Evolutionary conservation across 164 flowering plant species (phyloP).

Genomic region (Protea cynaroides): DNA sequence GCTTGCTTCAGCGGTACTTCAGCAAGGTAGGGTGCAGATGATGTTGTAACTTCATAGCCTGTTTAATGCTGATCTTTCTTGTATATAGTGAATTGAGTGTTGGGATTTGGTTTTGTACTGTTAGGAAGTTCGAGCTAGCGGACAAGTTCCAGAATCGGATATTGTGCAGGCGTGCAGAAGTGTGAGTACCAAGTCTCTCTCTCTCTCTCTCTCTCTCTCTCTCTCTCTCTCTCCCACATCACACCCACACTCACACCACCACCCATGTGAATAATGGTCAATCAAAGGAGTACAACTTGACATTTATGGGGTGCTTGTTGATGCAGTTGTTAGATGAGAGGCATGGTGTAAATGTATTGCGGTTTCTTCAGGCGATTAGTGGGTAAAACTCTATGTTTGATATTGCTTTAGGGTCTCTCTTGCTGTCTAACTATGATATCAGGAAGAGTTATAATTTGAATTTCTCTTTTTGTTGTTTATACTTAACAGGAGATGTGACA

Average conservation of each 20-base stretch:
- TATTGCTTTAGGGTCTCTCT: too few relatives aligned
- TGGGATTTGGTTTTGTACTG: slow-evolving; percentile 1
- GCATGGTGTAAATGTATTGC: slow-evolving; percentile 65
- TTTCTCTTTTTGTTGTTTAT: not conserved
- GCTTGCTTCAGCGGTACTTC: slow-evolving; percentile 72
- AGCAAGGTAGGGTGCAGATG: slow-evolving; percentile 56
- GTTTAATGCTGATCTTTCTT: not conserved
- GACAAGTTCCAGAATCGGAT: slow-evolving; percentile 67
- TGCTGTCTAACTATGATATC: not conserved
- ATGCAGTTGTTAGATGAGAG: slow-evolving; percentile 75
- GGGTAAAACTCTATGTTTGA: slow-evolving; percentile 30
- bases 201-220: not conserved
- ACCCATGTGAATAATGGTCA: not conserved
- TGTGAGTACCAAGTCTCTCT: slow-evolving; percentile 32
- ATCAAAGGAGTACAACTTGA: not conserved
- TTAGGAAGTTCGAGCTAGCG: slow-evolving; percentile 75
- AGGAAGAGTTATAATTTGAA: not conserved
- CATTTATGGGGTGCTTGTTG: slow-evolving; percentile 5
- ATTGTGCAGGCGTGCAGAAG: slow-evolving; percentile 79
- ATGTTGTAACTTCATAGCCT: not conserved
- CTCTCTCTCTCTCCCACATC: not conserved
- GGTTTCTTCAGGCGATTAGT: slow-evolving; percentile 77
- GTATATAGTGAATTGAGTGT: not conserved
- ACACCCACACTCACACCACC: too few relatives aligned
- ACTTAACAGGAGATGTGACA: slow-evolving; percentile 66